Evolutionary conservation across 495 filamentous ascomycete genomes (phyloP).

Genomic region (Penicillium tannophilum): DNA sequence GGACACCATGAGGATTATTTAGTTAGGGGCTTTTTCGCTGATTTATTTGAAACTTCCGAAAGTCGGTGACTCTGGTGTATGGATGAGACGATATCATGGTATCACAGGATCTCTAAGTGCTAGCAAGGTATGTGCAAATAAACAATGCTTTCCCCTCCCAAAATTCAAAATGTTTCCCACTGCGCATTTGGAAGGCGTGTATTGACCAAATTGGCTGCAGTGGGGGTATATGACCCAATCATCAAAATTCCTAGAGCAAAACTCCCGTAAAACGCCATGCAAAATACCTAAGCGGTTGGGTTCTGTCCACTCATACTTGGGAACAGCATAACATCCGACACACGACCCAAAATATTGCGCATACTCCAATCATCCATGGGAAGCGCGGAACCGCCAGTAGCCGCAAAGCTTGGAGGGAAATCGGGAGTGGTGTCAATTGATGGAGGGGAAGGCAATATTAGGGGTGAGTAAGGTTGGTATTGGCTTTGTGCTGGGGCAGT

Average conservation of each 20-base stretch:
- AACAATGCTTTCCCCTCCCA: not conserved
- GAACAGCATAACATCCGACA: constrained; percentile 49
- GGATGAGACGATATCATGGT: not conserved
- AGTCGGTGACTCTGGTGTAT: not conserved
- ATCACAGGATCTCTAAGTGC: not conserved
- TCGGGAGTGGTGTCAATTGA: constrained; percentile 21
- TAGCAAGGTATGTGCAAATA: constrained; percentile 4
- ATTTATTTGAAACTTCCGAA: constrained; percentile 6
- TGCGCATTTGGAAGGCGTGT: not conserved
- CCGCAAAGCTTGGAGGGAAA: constrained; percentile 16
- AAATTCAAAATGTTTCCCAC: not conserved
- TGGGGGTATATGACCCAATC: not conserved
- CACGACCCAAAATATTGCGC: constrained; percentile 34
- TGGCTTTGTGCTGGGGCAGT: constrained; percentile 3
- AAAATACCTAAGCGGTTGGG: constrained; percentile 10
- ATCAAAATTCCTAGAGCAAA: not conserved
- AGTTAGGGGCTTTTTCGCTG: not conserved
- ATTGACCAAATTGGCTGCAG: constrained; percentile 3
- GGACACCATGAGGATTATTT: not conserved
- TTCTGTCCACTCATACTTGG: constrained; percentile 35
- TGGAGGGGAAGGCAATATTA: constrained; percentile 31
- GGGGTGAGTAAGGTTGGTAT: constrained; percentile 17
- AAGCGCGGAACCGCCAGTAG: not conserved
- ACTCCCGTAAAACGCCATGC: constrained; percentile 6
- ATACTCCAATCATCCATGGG: constrained; percentile 27